These are phyloP conservation scores for Carex parvula DNA, from an alignment of 176 grass and related monocot genomes.

Conservation along the genomic window DNA sequence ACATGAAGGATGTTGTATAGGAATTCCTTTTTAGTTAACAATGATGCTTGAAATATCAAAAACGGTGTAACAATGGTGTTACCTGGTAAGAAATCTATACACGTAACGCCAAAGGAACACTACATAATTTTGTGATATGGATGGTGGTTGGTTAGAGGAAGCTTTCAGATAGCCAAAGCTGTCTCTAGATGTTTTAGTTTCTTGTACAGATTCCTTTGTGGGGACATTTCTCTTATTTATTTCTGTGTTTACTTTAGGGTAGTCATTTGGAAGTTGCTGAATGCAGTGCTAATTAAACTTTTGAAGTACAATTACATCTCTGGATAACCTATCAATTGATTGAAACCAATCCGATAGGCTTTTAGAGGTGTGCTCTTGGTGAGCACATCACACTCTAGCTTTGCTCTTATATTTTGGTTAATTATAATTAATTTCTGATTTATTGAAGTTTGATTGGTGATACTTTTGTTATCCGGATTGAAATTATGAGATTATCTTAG, in stretches of 20 bases:
- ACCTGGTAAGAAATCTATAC: conserved; percentile 5
- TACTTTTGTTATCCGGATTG: not conserved
- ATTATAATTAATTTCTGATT: not conserved
- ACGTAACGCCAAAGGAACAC: not conserved
- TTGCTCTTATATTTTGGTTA: not conserved
- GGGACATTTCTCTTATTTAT: not conserved
- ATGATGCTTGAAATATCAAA: not conserved
- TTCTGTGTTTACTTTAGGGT: not conserved
- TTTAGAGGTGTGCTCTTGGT: no score
- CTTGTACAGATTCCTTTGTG: not conserved
- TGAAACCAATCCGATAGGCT: not conserved
- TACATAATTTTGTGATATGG: not conserved
- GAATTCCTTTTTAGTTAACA: not conserved
- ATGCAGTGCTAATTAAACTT: not conserved
- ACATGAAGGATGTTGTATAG: conserved; percentile 16
- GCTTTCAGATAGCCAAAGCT: conserved; percentile 10
- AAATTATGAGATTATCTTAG: not conserved
- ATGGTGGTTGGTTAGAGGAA: conserved; percentile 6
- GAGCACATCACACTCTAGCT: no score
- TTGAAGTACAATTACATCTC: not conserved
- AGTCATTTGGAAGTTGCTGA: not conserved
- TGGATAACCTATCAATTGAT: not conserved
- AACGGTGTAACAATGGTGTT: not conserved
- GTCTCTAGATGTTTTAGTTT: not conserved
- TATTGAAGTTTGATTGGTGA: conserved; percentile 1